These are phyloP conservation scores for Extremus antarcticus DNA, from an alignment of 495 filamentous ascomycete species.

Conservation along the genomic window DNA sequence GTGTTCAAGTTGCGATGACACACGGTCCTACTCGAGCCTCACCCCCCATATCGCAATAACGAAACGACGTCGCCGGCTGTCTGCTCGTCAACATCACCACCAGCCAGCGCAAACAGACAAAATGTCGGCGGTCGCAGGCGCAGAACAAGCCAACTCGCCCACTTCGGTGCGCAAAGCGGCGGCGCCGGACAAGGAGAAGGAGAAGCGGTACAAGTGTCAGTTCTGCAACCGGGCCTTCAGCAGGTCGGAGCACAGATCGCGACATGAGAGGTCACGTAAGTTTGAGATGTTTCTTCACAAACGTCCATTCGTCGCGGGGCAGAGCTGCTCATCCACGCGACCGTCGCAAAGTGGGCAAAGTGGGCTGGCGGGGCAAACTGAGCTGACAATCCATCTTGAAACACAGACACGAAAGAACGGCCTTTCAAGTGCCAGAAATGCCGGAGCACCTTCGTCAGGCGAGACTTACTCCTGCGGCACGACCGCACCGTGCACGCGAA, in stretches of 20 bases:
- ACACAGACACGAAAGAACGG: slow-evolving; percentile 89
- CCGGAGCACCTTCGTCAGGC: slow-evolving; percentile 93
- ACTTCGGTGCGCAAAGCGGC: slow-evolving; percentile 25
- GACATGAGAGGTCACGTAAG: slow-evolving; percentile 98
- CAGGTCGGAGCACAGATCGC: slow-evolving; percentile 89
- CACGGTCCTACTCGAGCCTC: background rate
- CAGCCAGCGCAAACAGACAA: background rate
- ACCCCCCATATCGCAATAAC: background rate
- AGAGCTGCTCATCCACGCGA: slow-evolving; percentile 4
- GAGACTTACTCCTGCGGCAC: slow-evolving; percentile 90
- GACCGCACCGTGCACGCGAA: slow-evolving; percentile 98
- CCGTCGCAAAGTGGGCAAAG: background rate
- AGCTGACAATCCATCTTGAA: background rate
- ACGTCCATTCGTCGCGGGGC: slow-evolving; percentile 1
- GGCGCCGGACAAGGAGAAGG: slow-evolving; percentile 11
- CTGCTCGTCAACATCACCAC: background rate
- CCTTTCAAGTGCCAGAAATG: slow-evolving; percentile 98
- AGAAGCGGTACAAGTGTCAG: slow-evolving; percentile 99
- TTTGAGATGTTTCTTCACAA: slow-evolving; percentile 24
- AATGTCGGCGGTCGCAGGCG: slow-evolving; percentile 13
- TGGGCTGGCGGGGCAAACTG: slow-evolving; percentile 8
- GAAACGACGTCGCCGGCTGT: background rate
- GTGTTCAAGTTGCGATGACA: too few species aligned
- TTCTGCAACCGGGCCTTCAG: slow-evolving; percentile 97
- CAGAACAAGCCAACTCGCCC: slow-evolving; percentile 7